Percentiles rank a stretch among this genome's conserved stretches.
phyloP scores from a whole-genome alignment of 2,329 filamentous ascomycete genomes.

The Trichoderma lentiforme region DNA sequence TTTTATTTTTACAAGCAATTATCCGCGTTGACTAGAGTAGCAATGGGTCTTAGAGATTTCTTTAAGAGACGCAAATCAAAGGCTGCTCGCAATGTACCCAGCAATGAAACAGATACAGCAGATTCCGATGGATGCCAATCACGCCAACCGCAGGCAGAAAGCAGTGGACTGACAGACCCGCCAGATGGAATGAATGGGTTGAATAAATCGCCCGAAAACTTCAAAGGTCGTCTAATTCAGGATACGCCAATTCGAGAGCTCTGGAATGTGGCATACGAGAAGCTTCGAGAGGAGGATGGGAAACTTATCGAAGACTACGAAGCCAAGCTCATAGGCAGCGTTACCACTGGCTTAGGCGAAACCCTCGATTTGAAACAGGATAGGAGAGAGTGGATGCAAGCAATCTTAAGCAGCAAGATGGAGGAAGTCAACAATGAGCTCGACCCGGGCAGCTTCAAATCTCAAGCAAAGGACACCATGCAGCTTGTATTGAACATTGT shows the following conservation, averaged over 20 bases:
- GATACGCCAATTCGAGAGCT: neutral
- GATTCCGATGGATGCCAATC: no score
- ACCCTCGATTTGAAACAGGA: neutral
- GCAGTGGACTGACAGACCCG: no score
- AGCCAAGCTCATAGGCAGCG: neutral
- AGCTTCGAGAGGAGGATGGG: neutral
- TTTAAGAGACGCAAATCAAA: no score
- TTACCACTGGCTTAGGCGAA: neutral
- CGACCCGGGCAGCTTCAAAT: neutral
- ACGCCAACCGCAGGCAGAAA: no score
- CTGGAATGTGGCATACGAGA: neutral
- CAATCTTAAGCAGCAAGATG: neutral
- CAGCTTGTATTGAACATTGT: neutral
- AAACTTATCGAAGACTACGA: neutral
- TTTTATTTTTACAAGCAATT: no score
- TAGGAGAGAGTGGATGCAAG: neutral
- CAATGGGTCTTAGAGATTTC: no score
- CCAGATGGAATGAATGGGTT: no score
- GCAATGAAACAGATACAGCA: no score
- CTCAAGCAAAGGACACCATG: neutral
- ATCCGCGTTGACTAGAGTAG: no score
- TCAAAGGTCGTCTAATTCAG: rapidly evolving
- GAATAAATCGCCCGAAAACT: neutral
- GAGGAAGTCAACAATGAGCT: neutral
- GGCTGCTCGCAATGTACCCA: no score